Evolutionary conservation across 2,329 filamentous ascomycete species (phyloP).

Genomic region (Exophiala bonariae): DNA sequence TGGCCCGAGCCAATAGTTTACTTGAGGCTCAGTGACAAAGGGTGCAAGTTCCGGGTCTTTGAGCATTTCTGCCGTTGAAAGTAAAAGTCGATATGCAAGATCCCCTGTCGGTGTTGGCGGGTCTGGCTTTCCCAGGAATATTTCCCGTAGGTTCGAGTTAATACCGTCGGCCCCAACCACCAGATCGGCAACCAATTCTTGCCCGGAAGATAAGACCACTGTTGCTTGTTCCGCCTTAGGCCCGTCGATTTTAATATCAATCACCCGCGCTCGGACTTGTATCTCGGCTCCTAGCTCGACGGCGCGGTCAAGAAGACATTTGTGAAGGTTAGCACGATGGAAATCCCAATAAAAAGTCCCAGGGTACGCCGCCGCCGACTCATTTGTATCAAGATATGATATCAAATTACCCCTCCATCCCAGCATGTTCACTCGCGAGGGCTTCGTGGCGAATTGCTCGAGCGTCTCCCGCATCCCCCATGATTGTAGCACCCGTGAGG

Average conservation of each 20-base stretch:
- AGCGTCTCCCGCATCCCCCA: slow-evolving; percentile 16
- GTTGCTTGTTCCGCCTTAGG: slow-evolving; percentile 29
- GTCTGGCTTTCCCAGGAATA: slow-evolving; percentile 22
- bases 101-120: slow-evolving; percentile 37
- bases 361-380: slow-evolving; percentile 27
- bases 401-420: slow-evolving; percentile 18
- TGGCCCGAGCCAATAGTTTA: slow-evolving; percentile 59
- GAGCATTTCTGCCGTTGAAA: slow-evolving; percentile 42
- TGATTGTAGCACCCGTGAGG: slow-evolving; percentile 20
- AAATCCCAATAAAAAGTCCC: slow-evolving; percentile 47
- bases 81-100: slow-evolving; percentile 42
- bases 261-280: slow-evolving; percentile 28
- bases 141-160: slow-evolving; percentile 26
- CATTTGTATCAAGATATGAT: slow-evolving; percentile 2
- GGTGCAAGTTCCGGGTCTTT: slow-evolving; percentile 47
- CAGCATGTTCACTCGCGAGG: slow-evolving; percentile 9
- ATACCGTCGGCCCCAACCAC: slow-evolving; percentile 35
- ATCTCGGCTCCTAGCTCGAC: slow-evolving; percentile 40
- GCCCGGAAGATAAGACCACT: slow-evolving; percentile 33
- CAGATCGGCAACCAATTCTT: slow-evolving; percentile 26
- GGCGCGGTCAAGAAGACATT: slow-evolving; percentile 43
- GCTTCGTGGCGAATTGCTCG: slow-evolving; percentile 4
- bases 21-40: slow-evolving; percentile 50
- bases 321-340: slow-evolving; percentile 52
- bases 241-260: slow-evolving; percentile 34